phyloP scores from a whole-genome alignment of 2,329 filamentous ascomycete species.

The Trichoderma breve region DNA sequence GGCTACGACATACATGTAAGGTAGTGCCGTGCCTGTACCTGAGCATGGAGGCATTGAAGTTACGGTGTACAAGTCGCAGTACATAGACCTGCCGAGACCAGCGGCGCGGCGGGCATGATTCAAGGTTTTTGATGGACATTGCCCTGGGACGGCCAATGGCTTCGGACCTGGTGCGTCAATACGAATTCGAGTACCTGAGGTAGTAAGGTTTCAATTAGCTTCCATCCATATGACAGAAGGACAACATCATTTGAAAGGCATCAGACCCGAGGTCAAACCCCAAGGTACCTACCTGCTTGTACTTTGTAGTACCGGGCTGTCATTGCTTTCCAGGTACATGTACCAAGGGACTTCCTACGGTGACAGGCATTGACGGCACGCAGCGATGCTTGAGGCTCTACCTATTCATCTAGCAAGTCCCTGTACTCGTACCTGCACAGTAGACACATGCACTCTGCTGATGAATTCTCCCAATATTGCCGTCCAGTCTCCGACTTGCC shows the following conservation, averaged over 20 bases:
- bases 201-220: neutral
- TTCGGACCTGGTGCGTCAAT: neutral
- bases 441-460: neutral
- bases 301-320: too few species aligned
- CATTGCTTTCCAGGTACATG: too few species aligned
- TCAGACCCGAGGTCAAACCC: too few species aligned
- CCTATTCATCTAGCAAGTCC: neutral
- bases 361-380: neutral
- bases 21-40: neutral
- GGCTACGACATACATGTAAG: neutral
- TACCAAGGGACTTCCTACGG: too few species aligned
- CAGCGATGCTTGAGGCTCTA: neutral
- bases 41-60: neutral
- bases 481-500: conserved; percentile 1
- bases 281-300: too few species aligned
- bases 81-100: neutral
- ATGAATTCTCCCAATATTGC: neutral
- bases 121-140: neutral
- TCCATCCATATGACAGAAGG: neutral
- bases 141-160: neutral
- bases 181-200: neutral
- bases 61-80: conserved; percentile 9
- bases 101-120: neutral
- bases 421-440: neutral
- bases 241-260: neutral